Evolutionary conservation across 352 stramenopile genomes (phyloP).

Genomic region (Phytophthora citricola): DNA sequence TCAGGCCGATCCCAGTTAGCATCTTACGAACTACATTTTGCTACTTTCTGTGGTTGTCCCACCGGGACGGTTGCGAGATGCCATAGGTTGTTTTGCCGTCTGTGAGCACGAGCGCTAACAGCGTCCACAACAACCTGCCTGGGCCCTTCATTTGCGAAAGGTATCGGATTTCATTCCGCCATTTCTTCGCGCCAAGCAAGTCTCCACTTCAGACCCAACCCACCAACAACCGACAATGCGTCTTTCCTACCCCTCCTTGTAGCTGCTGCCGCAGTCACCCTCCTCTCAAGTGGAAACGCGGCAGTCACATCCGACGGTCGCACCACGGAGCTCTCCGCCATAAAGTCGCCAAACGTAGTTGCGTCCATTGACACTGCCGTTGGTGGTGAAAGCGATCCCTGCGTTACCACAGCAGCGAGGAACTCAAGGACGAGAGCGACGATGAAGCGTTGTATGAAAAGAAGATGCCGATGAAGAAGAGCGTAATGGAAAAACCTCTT

Average conservation of each 20-base stretch:
- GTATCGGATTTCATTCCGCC: background rate
- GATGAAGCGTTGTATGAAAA: background rate
- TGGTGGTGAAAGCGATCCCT: background rate
- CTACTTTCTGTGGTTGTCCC: too few relatives aligned
- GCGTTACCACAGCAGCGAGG: background rate
- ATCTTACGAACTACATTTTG: too few relatives aligned
- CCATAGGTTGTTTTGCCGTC: too few relatives aligned
- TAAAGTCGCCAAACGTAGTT: background rate
- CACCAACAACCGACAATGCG: background rate
- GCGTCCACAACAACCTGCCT: too few relatives aligned
- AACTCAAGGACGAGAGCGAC: background rate
- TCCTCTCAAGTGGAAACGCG: background rate
- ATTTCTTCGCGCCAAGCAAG: background rate
- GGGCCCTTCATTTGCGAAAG: too few relatives aligned
- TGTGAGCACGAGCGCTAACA: too few relatives aligned
- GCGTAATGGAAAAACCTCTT: background rate
- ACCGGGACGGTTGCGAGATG: too few relatives aligned
- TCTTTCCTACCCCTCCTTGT: background rate
- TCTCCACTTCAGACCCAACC: constrained; percentile 2
- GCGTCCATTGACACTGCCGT: background rate
- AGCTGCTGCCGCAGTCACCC: too few relatives aligned
- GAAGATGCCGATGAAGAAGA: background rate
- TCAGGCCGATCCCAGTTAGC: too few relatives aligned
- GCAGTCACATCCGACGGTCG: background rate
- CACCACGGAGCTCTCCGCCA: background rate